phyloP scores from a whole-genome alignment of 768 basidiomycete species.

The Hypsizygus marmoreus region DNA sequence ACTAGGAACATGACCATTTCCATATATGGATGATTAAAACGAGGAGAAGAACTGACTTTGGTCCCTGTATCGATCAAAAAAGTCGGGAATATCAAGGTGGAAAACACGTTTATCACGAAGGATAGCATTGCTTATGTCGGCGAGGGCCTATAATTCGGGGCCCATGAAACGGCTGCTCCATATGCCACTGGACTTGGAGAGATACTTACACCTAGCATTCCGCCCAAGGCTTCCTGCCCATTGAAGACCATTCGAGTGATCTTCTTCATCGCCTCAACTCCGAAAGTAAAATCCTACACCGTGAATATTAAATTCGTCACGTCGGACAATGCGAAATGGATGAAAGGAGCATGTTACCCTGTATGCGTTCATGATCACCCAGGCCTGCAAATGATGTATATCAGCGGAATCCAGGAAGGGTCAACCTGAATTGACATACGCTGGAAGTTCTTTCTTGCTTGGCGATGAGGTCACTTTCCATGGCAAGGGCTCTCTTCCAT shows the following conservation, averaged over 20 bases:
- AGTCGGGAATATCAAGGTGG: constrained; percentile 32
- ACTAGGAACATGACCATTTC: too few relatives aligned
- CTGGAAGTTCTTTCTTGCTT: constrained; percentile 19
- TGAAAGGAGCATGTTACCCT: constrained; percentile 19
- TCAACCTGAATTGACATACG: constrained; percentile 11
- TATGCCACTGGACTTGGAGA: too few relatives aligned
- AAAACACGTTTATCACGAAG: constrained; percentile 42
- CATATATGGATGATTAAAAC: too few relatives aligned
- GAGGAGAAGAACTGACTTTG: constrained; percentile 40
- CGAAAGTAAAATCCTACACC: too few relatives aligned
- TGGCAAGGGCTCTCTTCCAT: constrained; percentile 28
- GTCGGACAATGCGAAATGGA: too few relatives aligned
- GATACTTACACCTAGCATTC: too few relatives aligned
- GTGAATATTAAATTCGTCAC: too few relatives aligned
- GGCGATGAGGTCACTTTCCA: constrained; percentile 18
- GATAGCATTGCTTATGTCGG: constrained; percentile 34
- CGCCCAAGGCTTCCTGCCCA: too few relatives aligned
- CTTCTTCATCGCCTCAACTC: too few relatives aligned
- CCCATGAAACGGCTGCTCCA: too few relatives aligned
- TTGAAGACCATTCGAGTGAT: too few relatives aligned
- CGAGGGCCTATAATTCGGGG: too few relatives aligned
- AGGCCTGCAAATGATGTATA: constrained; percentile 26
- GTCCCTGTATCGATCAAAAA: constrained; percentile 34
- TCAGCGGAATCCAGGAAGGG: not conserved
- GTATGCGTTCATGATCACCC: constrained; percentile 33